These are phyloP conservation scores for Stylonectria norvegica DNA, from an alignment of 2,329 filamentous ascomycete genomes.

Conservation along the genomic window DNA sequence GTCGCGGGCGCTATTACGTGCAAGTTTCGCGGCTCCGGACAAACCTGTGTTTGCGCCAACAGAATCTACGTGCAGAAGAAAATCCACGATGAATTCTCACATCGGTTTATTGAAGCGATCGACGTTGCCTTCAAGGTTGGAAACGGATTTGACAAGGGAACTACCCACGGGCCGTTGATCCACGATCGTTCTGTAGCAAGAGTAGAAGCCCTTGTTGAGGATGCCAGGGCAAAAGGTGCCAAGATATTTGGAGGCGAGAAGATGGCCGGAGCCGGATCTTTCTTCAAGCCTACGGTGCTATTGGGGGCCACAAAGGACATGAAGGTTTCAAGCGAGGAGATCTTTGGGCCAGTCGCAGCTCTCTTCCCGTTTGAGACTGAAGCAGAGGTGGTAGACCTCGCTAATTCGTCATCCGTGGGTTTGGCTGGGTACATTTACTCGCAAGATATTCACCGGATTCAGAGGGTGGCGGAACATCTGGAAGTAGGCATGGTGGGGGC, in stretches of 20 bases:
- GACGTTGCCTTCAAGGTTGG: constrained; percentile 51
- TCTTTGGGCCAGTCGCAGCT: neutral
- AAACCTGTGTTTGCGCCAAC: constrained; percentile 64
- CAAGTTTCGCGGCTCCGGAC: constrained; percentile 67
- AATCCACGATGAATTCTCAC: constrained; percentile 53
- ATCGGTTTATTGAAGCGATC: constrained; percentile 45
- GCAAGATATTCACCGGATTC: constrained; percentile 30
- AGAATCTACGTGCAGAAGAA: constrained; percentile 54
- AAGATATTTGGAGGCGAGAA: constrained; percentile 54
- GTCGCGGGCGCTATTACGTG: constrained; percentile 60
- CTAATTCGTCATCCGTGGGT: constrained; percentile 62
- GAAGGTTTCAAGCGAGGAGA: constrained; percentile 53
- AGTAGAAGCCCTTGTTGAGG: constrained; percentile 56
- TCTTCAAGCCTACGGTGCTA: constrained; percentile 65
- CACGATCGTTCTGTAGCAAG: constrained; percentile 60
- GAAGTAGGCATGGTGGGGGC: constrained; percentile 35
- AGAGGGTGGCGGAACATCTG: constrained; percentile 39
- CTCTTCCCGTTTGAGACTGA: constrained; percentile 61
- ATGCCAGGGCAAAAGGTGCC: constrained; percentile 56
- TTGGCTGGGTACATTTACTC: constrained; percentile 68
- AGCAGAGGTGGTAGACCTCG: constrained; percentile 62
- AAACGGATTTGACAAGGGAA: constrained; percentile 47
- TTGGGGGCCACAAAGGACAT: constrained; percentile 62
- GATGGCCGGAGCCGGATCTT: constrained; percentile 53
- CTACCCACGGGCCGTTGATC: constrained; percentile 58